A percentile compares a stretch with the other conserved stretches of the same genome.
phyloP scores from a whole-genome alignment of 129 eudicot genomes.

The Scalesia atractyloides region DNA sequence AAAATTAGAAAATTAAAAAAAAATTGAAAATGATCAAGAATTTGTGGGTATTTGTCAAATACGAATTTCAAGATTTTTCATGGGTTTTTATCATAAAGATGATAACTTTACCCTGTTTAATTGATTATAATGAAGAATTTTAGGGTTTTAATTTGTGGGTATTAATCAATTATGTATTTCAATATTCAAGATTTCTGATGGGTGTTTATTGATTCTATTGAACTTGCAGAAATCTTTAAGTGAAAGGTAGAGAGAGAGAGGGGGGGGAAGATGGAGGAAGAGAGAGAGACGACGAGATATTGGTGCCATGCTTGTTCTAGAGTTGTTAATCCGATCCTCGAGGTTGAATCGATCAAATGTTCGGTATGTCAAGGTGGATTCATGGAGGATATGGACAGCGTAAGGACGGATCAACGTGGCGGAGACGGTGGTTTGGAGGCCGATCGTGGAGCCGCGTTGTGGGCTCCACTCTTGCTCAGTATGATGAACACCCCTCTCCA shows the following conservation, averaged over 20 bases:
- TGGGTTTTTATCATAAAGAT: background rate
- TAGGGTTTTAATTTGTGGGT: slow-evolving; percentile 1
- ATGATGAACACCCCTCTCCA: slow-evolving; percentile 65
- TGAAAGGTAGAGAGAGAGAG: slow-evolving; percentile 13
- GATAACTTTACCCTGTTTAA: background rate
- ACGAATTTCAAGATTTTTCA: no score
- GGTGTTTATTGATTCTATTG: slow-evolving; percentile 10
- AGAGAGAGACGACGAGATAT: slow-evolving; percentile 48
- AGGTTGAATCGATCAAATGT: slow-evolving; percentile 58
- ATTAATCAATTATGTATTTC: background rate
- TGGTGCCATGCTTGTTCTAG: slow-evolving; percentile 70
- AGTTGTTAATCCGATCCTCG: slow-evolving; percentile 53
- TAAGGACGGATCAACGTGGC: slow-evolving; percentile 22
- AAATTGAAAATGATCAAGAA: no score
- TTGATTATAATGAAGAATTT: background rate
- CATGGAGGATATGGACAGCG: slow-evolving; percentile 59
- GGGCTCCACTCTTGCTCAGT: slow-evolving; percentile 74
- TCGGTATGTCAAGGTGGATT: slow-evolving; percentile 65
- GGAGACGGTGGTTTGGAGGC: slow-evolving; percentile 40
- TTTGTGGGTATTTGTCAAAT: no score
- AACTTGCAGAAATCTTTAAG: slow-evolving; percentile 21
- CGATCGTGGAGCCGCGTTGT: slow-evolving; percentile 61
- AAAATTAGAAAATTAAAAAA: no score
- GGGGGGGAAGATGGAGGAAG: slow-evolving; percentile 53
- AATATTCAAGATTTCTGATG: slow-evolving; percentile 20